Evolutionary conservation across 176 grass and related monocot genomes (phyloP).

Genomic region (Paspalum vaginatum): DNA sequence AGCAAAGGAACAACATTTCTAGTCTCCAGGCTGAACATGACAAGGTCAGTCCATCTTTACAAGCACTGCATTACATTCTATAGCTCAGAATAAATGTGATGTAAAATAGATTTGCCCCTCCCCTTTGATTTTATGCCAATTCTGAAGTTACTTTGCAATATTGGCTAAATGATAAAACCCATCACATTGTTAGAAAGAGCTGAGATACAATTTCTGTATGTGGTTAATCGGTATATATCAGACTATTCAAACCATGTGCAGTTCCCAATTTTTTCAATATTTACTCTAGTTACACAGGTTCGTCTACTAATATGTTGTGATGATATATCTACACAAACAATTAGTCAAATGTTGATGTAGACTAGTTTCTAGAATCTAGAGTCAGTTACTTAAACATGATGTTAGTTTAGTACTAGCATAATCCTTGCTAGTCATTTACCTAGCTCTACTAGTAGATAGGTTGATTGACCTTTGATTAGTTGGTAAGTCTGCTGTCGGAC

Average conservation of each 20-base stretch:
- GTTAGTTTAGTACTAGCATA: too few relatives aligned
- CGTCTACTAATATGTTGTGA: not conserved
- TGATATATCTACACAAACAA: slow-evolving; percentile 8
- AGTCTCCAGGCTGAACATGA: slow-evolving; percentile 57
- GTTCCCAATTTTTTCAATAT: not conserved
- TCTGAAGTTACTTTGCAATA: not conserved
- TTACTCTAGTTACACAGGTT: not conserved
- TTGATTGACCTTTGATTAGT: too few relatives aligned
- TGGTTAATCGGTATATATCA: not conserved
- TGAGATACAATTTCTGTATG: not conserved
- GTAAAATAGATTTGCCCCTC: not conserved
- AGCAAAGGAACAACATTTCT: slow-evolving; percentile 56
- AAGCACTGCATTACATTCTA: not conserved
- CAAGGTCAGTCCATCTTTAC: slow-evolving; percentile 50
- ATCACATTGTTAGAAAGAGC: not conserved
- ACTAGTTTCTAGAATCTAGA: slow-evolving; percentile 3
- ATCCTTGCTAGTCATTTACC: too few relatives aligned
- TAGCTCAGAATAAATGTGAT: slow-evolving; percentile 19
- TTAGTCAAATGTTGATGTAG: not conserved
- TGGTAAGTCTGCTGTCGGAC: too few relatives aligned
- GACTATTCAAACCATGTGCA: not conserved
- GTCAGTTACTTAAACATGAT: not conserved
- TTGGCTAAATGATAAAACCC: not conserved
- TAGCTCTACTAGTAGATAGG: too few relatives aligned
- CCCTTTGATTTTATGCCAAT: not conserved